A percentile compares a stretch with the other conserved stretches of the same genome.
Conservation (phyloP, 2,329 filamentous ascomycete species). For the Lithohypha guttulata region DNA sequence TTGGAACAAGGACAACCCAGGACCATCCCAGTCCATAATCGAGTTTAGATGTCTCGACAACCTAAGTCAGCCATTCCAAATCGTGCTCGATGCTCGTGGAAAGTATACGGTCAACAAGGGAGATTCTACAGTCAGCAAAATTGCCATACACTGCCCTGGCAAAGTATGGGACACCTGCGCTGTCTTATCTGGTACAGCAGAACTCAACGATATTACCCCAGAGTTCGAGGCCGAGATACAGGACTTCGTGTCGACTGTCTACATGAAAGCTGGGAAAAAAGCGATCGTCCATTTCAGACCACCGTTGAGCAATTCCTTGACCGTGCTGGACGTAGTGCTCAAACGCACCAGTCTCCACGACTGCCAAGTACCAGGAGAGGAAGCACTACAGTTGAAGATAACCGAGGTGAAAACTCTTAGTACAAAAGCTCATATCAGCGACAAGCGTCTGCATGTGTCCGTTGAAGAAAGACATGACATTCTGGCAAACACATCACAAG, state of each 20-base stretch:
- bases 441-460: conserved; percentile 24
- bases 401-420: conserved; percentile 31
- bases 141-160: conserved; percentile 31
- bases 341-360: conserved; percentile 14
- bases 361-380: conserved; percentile 22
- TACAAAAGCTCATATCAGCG: conserved; percentile 18
- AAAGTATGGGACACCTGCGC: conserved; percentile 32
- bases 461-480: conserved; percentile 22
- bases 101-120: conserved; percentile 23
- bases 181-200: conserved; percentile 23
- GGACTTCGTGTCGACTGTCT: conserved; percentile 27
- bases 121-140: conserved; percentile 24
- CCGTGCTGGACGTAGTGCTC: conserved; percentile 15
- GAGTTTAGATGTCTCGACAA: conserved; percentile 32
- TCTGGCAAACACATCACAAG: conserved; percentile 26
- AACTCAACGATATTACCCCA: conserved; percentile 20
- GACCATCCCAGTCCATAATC: conserved; percentile 23
- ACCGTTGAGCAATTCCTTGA: conserved; percentile 20
- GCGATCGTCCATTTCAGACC: conserved; percentile 23
- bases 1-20: conserved; percentile 6
- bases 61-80: conserved; percentile 24
- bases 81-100: conserved; percentile 27
- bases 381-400: conserved; percentile 23
- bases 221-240: conserved; percentile 24
- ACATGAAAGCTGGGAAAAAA: conserved; percentile 23